Evolutionary conservation across 257 asterid species (phyloP).

Genomic region (Nyctanthes arbortristis): DNA sequence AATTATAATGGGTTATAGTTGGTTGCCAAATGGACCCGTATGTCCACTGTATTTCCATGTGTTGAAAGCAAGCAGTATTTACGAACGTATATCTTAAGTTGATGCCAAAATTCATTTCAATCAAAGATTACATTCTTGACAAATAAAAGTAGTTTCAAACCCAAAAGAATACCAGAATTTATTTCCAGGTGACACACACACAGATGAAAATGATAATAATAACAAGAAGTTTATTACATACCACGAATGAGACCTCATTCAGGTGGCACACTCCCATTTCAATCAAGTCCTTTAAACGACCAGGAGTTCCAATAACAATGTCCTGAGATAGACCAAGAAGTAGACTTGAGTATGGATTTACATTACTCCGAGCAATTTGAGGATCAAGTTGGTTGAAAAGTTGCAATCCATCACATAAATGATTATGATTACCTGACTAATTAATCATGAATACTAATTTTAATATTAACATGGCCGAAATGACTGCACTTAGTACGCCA

Average conservation of each 20-base stretch:
- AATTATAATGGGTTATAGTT: no score
- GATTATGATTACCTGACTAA: neutral
- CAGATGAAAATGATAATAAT: neutral
- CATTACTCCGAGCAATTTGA: neutral
- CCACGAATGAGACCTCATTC: slow-evolving; percentile 88
- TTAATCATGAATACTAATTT: neutral
- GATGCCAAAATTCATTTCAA: no score
- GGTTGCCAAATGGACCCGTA: no score
- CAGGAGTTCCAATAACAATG: slow-evolving; percentile 97
- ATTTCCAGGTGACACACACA: no score
- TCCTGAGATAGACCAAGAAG: slow-evolving; percentile 50
- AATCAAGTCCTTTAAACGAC: slow-evolving; percentile 90
- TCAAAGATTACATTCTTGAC: no score
- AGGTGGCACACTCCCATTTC: slow-evolving; percentile 81
- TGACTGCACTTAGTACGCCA: neutral
- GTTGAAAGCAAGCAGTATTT: slow-evolving; percentile 4
- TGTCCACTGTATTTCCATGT: neutral
- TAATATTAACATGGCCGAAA: neutral
- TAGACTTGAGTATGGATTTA: slow-evolving; percentile 16
- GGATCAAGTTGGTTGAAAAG: neutral
- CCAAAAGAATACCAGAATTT: no score
- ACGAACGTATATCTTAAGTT: no score
- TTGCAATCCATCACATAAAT: neutral
- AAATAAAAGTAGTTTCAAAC: no score
- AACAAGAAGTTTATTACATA: slow-evolving; percentile 39